Percentiles rank a stretch among this genome's conserved stretches.
Evolutionary conservation across 495 filamentous ascomycete species (phyloP).

Genomic region (Platismatia glauca): DNA sequence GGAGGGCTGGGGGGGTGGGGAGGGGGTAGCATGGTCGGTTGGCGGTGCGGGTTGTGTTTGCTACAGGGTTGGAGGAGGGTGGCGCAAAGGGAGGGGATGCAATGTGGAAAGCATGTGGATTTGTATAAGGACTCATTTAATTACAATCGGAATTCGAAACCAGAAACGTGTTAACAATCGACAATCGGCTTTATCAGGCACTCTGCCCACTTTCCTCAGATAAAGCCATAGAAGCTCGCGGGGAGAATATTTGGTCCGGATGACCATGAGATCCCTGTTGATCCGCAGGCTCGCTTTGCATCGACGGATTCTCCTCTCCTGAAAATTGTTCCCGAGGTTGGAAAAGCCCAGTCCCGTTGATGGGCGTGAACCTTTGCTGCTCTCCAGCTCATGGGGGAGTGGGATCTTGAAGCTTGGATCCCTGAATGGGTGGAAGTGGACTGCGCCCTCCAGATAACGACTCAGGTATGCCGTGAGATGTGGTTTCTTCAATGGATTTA

Average conservation of each 20-base stretch:
- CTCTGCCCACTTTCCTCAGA: neutral
- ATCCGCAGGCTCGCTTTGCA: neutral
- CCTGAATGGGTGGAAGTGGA: too few relatives aligned
- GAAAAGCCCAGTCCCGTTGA: neutral
- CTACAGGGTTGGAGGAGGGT: neutral
- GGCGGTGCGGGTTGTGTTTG: neutral
- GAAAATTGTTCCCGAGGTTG: neutral
- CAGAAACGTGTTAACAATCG: neutral
- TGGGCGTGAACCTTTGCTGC: neutral
- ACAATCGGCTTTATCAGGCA: neutral
- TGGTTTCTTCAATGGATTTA: too few relatives aligned
- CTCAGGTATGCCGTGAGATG: too few relatives aligned
- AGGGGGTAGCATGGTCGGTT: neutral
- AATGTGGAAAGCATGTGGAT: neutral
- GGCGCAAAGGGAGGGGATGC: neutral
- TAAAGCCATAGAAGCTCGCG: neutral
- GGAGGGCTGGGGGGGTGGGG: neutral
- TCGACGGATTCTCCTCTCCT: neutral
- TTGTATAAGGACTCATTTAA: neutral
- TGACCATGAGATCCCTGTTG: neutral
- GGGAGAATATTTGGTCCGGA: neutral
- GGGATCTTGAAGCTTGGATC: too few relatives aligned
- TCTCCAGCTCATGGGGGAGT: too few relatives aligned
- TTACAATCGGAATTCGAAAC: neutral
- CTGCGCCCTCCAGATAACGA: neutral